phyloP scores from a whole-genome alignment of 1,284 basidiomycete species.

The Trichosporon sp. region DNA sequence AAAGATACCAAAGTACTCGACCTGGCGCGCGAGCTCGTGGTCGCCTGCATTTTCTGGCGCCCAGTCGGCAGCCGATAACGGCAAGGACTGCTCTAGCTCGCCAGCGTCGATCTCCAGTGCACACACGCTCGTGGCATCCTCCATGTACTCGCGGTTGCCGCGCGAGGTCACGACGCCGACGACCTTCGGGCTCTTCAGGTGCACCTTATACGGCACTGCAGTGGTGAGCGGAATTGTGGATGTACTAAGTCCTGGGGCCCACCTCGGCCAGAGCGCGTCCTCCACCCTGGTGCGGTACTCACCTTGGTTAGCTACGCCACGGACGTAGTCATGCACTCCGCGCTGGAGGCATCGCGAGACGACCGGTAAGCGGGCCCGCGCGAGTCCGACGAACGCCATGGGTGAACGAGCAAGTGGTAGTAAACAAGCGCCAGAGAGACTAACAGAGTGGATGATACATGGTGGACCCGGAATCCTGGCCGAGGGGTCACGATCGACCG shows the following conservation, averaged over 20 bases:
- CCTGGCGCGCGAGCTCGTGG: conserved; percentile 64
- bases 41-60: conserved; percentile 51
- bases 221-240: background rate
- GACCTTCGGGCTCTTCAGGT: conserved; percentile 47
- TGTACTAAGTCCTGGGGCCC: background rate
- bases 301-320: conserved; percentile 28
- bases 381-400: background rate
- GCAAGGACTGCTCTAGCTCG: conserved; percentile 62
- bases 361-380: background rate
- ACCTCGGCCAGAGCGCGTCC: background rate
- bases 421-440: background rate
- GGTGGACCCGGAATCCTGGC: background rate
- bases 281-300: background rate
- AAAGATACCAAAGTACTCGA: conserved; percentile 78
- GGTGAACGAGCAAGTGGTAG: background rate
- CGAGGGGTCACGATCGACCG: background rate
- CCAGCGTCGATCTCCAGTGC: conserved; percentile 66
- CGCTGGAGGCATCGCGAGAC: conserved; percentile 6
- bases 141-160: conserved; percentile 69
- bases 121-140: conserved; percentile 73
- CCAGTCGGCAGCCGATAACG: conserved; percentile 61
- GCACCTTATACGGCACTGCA: conserved; percentile 42
- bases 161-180: conserved; percentile 70
- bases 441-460: background rate
- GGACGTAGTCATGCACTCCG: conserved; percentile 30